Evolutionary conservation across 306 rosid species (phyloP).

Genomic region (Hippophae rhamnoides): DNA sequence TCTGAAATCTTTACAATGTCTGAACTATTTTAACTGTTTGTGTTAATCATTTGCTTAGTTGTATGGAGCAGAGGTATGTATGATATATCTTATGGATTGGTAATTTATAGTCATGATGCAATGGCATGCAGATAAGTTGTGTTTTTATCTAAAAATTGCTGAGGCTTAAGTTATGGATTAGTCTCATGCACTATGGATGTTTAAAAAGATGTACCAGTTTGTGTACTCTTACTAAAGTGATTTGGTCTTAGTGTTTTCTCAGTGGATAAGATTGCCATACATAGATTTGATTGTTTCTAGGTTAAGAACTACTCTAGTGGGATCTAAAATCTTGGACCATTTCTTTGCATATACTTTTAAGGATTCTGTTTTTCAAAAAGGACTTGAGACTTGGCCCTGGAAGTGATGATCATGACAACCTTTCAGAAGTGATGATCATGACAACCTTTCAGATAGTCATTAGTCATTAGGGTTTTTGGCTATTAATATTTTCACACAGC

Average conservation of each 20-base stretch:
- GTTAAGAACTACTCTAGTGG: background rate
- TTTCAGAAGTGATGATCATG: constrained; percentile 11
- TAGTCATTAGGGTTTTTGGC: constrained; percentile 6
- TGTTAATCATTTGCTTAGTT: too few species aligned
- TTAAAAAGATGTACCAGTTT: constrained; percentile 5
- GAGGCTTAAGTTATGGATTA: background rate
- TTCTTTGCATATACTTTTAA: constrained; percentile 15
- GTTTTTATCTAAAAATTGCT: background rate
- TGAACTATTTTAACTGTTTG: too few species aligned
- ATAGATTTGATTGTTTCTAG: background rate
- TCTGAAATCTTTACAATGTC: too few species aligned
- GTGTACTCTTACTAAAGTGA: constrained; percentile 8
- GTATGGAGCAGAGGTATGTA: too few species aligned
- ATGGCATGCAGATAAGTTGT: background rate
- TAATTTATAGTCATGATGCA: too few species aligned
- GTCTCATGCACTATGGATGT: constrained; percentile 20
- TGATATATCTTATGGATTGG: too few species aligned
- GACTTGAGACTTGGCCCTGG: background rate
- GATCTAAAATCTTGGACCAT: constrained; percentile 7
- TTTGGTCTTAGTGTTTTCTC: constrained; percentile 1
- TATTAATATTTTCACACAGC: constrained; percentile 10
- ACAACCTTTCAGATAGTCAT: constrained; percentile 11
- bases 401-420: constrained; percentile 8
- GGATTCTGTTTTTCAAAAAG: constrained; percentile 1
- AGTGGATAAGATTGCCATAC: constrained; percentile 6